Percentiles rank a stretch among this genome's conserved stretches.
phyloP scores from a whole-genome alignment of 1,139 yeast genomes.

The Saccharomyces pastorianus region DNA sequence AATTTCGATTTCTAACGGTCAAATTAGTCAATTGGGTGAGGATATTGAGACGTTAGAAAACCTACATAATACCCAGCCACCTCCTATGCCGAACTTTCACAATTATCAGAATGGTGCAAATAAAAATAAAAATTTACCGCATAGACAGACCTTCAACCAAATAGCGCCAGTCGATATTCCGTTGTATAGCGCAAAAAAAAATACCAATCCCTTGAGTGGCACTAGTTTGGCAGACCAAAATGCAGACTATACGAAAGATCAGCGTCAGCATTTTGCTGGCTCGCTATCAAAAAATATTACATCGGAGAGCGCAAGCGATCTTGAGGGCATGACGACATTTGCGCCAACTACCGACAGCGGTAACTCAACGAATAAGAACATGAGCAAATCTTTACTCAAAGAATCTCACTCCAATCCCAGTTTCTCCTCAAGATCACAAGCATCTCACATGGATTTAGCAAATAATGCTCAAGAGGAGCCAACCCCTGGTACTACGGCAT shows the following conservation, averaged over 20 bases:
- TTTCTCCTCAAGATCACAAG: neutral
- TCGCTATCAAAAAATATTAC: neutral
- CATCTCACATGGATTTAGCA: neutral
- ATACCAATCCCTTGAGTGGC: neutral
- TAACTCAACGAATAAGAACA: neutral
- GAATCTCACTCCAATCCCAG: neutral
- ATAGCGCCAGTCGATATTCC: neutral
- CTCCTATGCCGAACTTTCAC: slow-evolving; percentile 28
- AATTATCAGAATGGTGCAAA: slow-evolving; percentile 2
- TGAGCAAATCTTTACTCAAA: neutral
- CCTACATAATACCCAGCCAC: slow-evolving; percentile 32
- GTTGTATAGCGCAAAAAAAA: neutral
- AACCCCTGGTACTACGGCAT: slow-evolving; percentile 70
- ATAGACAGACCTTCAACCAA: slow-evolving; percentile 2
- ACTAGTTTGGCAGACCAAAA: neutral
- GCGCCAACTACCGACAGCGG: neutral
- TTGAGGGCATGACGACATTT: neutral
- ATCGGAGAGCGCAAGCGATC: neutral
- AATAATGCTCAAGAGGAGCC: slow-evolving; percentile 40
- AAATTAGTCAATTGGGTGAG: slow-evolving; percentile 57
- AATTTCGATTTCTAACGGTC: slow-evolving; percentile 73
- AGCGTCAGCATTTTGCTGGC: neutral
- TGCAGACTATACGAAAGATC: neutral
- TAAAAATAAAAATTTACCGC: neutral
- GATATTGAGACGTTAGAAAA: slow-evolving; percentile 29